Evolutionary conservation across 2,329 filamentous ascomycete genomes (phyloP).

Genomic region (Stagonosporopsis tanaceti): DNA sequence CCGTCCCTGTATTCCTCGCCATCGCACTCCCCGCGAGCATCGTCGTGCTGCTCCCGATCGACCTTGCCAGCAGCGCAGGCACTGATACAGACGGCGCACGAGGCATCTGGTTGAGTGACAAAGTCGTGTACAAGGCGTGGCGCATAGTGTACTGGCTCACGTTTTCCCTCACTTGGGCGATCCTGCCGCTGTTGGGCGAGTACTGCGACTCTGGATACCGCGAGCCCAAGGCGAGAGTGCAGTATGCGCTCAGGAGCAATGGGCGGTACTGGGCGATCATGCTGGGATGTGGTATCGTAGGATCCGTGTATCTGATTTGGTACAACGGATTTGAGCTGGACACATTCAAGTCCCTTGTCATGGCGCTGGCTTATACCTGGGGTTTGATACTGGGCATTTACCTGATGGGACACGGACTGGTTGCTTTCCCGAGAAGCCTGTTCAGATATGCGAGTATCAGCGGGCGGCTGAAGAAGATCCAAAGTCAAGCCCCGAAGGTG

Average conservation of each 20-base stretch:
- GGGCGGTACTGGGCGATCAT: conserved; percentile 87
- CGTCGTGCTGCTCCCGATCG: conserved; percentile 91
- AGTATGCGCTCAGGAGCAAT: conserved; percentile 87
- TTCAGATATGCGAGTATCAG: conserved; percentile 82
- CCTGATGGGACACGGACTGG: conserved; percentile 95
- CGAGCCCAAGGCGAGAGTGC: conserved; percentile 78
- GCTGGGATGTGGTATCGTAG: conserved; percentile 72
- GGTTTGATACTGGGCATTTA: conserved; percentile 91
- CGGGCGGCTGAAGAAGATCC: conserved; percentile 75
- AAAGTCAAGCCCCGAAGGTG: conserved; percentile 78
- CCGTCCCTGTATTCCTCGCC: conserved; percentile 94
- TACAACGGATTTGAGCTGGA: conserved; percentile 75
- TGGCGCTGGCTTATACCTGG: conserved; percentile 96
- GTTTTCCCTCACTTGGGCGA: conserved; percentile 92
- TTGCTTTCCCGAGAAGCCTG: conserved; percentile 84
- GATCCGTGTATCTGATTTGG: conserved; percentile 83
- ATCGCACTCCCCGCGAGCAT: conserved; percentile 91
- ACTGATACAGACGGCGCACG: conserved; percentile 74
- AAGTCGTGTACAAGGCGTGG: conserved; percentile 86
- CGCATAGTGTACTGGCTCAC: conserved; percentile 97
- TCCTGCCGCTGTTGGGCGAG: conserved; percentile 91
- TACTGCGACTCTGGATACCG: conserved; percentile 95
- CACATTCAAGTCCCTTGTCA: conserved; percentile 82
- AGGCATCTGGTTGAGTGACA: conserved; percentile 86
- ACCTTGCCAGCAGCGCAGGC: conserved; percentile 85